Percentiles rank a stretch among this genome's conserved stretches.
These are phyloP conservation scores for Micromonas commoda DNA, from an alignment of 139 green algal genomes.

Conservation along the genomic window DNA sequence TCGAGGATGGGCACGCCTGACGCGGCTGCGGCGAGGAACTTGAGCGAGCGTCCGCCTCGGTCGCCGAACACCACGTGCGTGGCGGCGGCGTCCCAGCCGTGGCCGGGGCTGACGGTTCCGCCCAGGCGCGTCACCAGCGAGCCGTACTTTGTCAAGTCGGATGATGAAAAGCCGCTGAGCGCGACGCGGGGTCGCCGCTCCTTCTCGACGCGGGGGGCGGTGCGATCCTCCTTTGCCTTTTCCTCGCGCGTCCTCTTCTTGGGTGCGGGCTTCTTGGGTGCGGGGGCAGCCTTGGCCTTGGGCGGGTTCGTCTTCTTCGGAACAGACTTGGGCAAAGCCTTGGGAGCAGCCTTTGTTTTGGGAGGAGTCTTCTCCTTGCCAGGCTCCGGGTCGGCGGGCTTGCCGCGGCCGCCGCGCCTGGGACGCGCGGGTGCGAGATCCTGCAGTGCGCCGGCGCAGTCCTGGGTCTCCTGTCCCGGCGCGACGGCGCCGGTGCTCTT, in stretches of 20 bases:
- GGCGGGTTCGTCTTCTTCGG: neutral
- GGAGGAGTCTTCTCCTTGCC: neutral
- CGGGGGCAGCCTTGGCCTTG: no score
- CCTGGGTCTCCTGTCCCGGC: neutral
- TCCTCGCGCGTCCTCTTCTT: neutral
- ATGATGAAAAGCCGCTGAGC: constrained; percentile 1
- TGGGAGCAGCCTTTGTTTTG: neutral
- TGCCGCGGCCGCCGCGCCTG: neutral
- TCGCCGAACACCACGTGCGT: constrained; percentile 27
- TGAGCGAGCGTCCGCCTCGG: constrained; percentile 3
- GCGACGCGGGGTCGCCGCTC: neutral
- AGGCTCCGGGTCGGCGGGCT: neutral
- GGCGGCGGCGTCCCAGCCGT: constrained; percentile 5
- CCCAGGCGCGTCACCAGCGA: neutral
- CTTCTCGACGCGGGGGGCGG: neutral
- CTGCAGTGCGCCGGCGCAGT: neutral
- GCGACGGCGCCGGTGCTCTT: neutral
- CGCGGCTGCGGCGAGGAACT: constrained; percentile 19
- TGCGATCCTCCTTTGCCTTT: neutral
- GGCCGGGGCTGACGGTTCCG: neutral
- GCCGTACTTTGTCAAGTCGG: constrained; percentile 4
- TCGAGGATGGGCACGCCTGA: neutral
- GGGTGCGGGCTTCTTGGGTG: no score
- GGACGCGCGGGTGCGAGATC: no score
- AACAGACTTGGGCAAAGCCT: neutral